Evolutionary conservation across 305 asterid species (phyloP).

Genomic region (Fraxinus xanthoxyloides): DNA sequence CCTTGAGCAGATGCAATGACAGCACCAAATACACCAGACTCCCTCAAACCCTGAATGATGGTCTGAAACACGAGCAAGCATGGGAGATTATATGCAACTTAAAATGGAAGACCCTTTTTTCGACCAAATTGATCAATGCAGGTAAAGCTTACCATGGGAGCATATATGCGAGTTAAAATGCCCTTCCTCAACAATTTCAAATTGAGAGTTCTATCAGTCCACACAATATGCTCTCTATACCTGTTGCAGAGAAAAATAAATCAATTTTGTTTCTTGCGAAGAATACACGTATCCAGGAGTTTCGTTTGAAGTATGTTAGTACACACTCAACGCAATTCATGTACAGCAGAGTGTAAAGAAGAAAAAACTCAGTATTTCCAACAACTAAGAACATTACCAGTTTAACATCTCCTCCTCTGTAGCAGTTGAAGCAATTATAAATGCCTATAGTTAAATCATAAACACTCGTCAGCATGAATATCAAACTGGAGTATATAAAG

Average conservation of each 20-base stretch:
- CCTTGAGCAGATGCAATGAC: constrained; percentile 58
- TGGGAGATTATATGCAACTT: no score
- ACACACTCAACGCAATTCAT: neutral
- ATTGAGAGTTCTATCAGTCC: constrained; percentile 74
- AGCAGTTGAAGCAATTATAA: constrained; percentile 97
- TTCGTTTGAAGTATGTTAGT: neutral
- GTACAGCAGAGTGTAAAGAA: neutral
- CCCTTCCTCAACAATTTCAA: constrained; percentile 92
- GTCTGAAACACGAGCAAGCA: constrained; percentile 42
- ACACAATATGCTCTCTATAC: constrained; percentile 92
- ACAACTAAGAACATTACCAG: constrained; percentile 47
- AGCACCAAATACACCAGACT: constrained; percentile 71
- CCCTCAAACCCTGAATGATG: constrained; percentile 85
- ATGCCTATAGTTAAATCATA: constrained; percentile 59
- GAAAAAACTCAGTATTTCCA: neutral
- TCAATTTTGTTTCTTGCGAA: neutral
- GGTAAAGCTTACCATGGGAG: constrained; percentile 68
- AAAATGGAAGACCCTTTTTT: neutral
- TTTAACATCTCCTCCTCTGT: constrained; percentile 91
- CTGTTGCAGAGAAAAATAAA: constrained; percentile 32
- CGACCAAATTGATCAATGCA: neutral
- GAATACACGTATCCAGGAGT: neutral
- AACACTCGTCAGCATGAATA: constrained; percentile 16
- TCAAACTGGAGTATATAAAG: neutral
- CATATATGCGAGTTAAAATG: constrained; percentile 79